Evolutionary conservation across 108 stramenopile species (phyloP).

Genomic region (Cyclotella sp.): DNA sequence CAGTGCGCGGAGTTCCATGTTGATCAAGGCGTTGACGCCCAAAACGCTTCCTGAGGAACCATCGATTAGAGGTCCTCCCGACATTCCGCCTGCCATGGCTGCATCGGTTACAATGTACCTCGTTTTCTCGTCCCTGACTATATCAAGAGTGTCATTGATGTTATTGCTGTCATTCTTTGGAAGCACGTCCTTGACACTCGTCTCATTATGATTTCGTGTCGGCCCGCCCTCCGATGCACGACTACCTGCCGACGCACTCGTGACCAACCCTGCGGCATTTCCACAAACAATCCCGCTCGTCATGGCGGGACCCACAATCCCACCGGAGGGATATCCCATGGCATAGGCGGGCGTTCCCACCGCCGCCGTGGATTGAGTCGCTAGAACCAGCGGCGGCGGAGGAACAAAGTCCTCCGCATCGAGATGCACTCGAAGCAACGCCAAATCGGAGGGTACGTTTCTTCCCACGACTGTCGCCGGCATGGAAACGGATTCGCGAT

Average conservation of each 20-base stretch:
- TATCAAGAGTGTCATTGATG: neutral
- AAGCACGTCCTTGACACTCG: too few relatives aligned
- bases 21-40: slow-evolving; percentile 46
- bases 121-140: neutral
- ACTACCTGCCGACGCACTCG: neutral
- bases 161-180: neutral
- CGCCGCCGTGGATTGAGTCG: neutral
- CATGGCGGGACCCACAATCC: slow-evolving; percentile 42
- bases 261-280: slow-evolving; percentile 32
- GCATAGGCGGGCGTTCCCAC: slow-evolving; percentile 30
- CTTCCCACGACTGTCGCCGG: slow-evolving; percentile 31
- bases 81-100: slow-evolving; percentile 54
- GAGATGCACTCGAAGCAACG: slow-evolving; percentile 23
- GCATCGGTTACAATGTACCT: slow-evolving; percentile 38
- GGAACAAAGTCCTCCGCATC: neutral
- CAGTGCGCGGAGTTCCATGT: slow-evolving; percentile 40
- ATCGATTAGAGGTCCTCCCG: slow-evolving; percentile 32
- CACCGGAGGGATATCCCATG: slow-evolving; percentile 45
- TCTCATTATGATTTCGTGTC: neutral
- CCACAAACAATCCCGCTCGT: slow-evolving; percentile 47
- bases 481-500: neutral
- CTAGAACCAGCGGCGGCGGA: neutral
- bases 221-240: neutral
- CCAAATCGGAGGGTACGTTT: slow-evolving; percentile 30
- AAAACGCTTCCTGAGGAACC: slow-evolving; percentile 22